A percentile compares a stretch with the other conserved stretches of the same genome.
Evolutionary conservation across 2,329 filamentous ascomycete species (phyloP).

Genomic region (Lasiodiplodia hormozganensis): DNA sequence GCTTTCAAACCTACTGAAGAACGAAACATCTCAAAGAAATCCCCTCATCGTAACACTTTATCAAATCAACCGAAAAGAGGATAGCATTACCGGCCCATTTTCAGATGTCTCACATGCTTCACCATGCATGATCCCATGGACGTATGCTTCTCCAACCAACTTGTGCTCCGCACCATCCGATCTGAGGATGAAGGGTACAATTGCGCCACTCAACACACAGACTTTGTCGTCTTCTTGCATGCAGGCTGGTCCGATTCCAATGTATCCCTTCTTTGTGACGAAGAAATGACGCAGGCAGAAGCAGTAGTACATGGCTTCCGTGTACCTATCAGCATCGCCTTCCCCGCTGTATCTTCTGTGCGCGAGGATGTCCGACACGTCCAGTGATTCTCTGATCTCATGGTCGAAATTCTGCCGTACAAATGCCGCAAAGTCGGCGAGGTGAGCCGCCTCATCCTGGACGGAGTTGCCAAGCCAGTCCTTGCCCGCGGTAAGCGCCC

Average conservation of each 20-base stretch:
- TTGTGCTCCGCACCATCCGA: neutral
- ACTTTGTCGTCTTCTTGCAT: neutral
- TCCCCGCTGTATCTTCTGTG: no score
- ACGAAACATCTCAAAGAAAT: no score
- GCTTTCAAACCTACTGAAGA: no score
- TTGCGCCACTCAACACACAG: neutral
- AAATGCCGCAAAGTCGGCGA: neutral
- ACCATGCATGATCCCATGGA: neutral
- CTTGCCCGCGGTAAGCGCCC: neutral
- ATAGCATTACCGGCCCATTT: no score
- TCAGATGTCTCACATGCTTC: neutral
- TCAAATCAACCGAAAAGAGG: accelerated
- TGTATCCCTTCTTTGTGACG: neutral
- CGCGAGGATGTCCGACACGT: no score
- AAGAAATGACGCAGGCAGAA: neutral
- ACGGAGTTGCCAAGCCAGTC: neutral
- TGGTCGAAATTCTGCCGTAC: neutral
- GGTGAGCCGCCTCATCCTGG: neutral
- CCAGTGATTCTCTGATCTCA: neutral
- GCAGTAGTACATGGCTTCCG: neutral
- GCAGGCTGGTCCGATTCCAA: neutral
- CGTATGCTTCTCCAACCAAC: neutral
- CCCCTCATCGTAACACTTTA: no score
- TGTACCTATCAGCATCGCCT: neutral
- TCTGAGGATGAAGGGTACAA: neutral